Base-by-base conservation (phyloP, 129 eudicot genomes). In the Artemisia tridentata region DNA sequence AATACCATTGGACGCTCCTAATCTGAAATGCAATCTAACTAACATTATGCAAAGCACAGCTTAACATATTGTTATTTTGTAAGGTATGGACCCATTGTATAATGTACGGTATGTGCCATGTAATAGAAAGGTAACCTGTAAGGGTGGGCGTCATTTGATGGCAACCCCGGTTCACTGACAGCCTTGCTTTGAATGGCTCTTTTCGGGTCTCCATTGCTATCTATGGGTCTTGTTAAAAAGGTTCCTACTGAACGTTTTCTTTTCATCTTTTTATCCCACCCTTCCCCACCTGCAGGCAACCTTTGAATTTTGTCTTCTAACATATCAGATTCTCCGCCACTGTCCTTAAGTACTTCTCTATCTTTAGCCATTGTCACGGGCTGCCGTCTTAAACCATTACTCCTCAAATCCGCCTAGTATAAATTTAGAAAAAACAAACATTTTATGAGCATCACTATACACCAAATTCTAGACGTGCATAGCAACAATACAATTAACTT, bases 191-290 rank as follows among this genome's bases (percentile, higher is more conserved):
- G 87, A 65, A 79, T 46, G 43, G 68, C 19, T 76, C 95, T 76
- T 82, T 91, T 91, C 11, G 68, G 72, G 25, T 91, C 96, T 56
- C 83, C 86, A 51, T 84, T 95, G 78, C 68, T 75, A 58, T 86
- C 97, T 19, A 72, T 55, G 61, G 97, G 74, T 75, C 93, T 84
- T 71, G 90, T 63, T 16, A 74, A 72, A 58, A 67, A 91, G 11
- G 78, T 72, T 54, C 97, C 90, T 55, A 86, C 91, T 23, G 97
- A 88, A 62, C 96, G 96, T 73, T 88, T 91, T 78, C 91, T 82
- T 75, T 91, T 91, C 91, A 88, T 91, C 69, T 84, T 91, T 75
- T 83, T 91, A 75, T 91, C 97, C 97, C 97, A 91, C 23, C 96
- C 86, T 74, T 91, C 97, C 63, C 93, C 96, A n/a, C 84, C 96